These are phyloP conservation scores for Dictyophora rubrovolvata DNA, from an alignment of 768 basidiomycete genomes.

Conservation along the genomic window DNA sequence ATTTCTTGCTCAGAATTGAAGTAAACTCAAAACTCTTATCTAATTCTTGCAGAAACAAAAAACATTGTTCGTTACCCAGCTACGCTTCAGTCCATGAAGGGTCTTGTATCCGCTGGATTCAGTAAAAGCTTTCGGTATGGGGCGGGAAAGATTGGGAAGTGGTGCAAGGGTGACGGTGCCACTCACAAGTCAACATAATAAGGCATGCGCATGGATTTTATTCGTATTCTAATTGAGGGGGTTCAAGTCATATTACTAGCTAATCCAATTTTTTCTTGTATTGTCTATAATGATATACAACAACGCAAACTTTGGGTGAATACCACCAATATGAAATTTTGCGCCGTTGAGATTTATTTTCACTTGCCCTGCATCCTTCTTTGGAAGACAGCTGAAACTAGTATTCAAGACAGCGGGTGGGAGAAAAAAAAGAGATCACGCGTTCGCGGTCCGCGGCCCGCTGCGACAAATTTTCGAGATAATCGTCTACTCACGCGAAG, in stretches of 20 bases:
- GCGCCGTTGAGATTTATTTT: too few relatives aligned
- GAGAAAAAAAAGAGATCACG: not conserved
- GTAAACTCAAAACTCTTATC: not conserved
- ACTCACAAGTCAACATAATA: too few relatives aligned
- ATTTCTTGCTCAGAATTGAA: not conserved
- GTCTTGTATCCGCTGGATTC: conserved; percentile 72
- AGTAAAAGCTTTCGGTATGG: conserved; percentile 71
- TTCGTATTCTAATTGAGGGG: too few relatives aligned
- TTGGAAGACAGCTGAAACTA: not conserved
- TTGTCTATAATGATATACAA: too few relatives aligned
- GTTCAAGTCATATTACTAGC: too few relatives aligned
- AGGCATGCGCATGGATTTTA: too few relatives aligned
- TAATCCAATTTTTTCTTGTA: too few relatives aligned
- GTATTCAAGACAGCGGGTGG: not conserved
- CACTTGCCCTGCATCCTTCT: too few relatives aligned
- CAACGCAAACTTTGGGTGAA: too few relatives aligned
- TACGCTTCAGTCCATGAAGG: conserved; percentile 76
- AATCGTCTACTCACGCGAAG: not conserved
- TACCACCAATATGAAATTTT: too few relatives aligned
- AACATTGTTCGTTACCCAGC: conserved; percentile 77
- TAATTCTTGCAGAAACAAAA: conserved; percentile 46
- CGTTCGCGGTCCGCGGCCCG: not conserved
- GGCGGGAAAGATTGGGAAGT: conserved; percentile 72
- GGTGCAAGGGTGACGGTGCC: conserved; percentile 63
- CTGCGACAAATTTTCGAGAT: not conserved